Evolutionary conservation across 2,329 filamentous ascomycete species (phyloP).

Genomic region (Aspergillus costaricaensis): DNA sequence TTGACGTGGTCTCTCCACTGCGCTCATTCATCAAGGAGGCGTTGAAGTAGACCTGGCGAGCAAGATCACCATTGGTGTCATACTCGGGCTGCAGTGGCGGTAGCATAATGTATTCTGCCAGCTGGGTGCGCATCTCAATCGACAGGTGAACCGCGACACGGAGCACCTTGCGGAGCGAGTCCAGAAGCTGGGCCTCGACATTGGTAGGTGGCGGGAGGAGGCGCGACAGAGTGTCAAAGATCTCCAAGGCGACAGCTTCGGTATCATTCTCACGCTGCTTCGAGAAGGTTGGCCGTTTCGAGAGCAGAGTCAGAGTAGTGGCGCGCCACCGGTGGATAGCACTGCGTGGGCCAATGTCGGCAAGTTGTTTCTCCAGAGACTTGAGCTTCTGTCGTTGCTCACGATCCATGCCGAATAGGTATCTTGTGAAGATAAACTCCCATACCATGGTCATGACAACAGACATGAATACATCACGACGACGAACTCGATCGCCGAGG

Average conservation of each 20-base stretch:
- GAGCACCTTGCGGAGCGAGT: constrained; percentile 84
- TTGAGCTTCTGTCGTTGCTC: constrained; percentile 98
- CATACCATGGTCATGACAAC: constrained; percentile 99
- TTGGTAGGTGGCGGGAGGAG: constrained; percentile 85
- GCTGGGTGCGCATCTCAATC: constrained; percentile 95
- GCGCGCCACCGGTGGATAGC: constrained; percentile 98
- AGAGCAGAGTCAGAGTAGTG: constrained; percentile 86
- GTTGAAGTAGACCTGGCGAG: constrained; percentile 87
- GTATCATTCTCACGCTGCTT: constrained; percentile 85
- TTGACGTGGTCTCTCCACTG: constrained; percentile 68
- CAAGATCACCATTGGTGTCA: constrained; percentile 86
- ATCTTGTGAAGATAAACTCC: constrained; percentile 97
- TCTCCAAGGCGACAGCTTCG: constrained; percentile 90
- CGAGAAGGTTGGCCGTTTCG: constrained; percentile 76
- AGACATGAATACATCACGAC: constrained; percentile 96
- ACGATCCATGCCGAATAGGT: constrained; percentile 97
- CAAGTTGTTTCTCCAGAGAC: constrained; percentile 85
- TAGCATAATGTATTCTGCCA: constrained; percentile 98
- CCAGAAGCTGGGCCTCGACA: constrained; percentile 75
- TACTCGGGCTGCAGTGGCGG: constrained; percentile 93
- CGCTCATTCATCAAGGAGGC: constrained; percentile 93
- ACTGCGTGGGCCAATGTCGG: constrained; percentile 79
- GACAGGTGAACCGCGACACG: constrained; percentile 85
- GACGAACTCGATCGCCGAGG: constrained; percentile 80
- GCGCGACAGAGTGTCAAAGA: constrained; percentile 78